These are phyloP conservation scores for Lactifluus subvellereus DNA, from an alignment of 768 basidiomycete genomes.

Conservation along the genomic window DNA sequence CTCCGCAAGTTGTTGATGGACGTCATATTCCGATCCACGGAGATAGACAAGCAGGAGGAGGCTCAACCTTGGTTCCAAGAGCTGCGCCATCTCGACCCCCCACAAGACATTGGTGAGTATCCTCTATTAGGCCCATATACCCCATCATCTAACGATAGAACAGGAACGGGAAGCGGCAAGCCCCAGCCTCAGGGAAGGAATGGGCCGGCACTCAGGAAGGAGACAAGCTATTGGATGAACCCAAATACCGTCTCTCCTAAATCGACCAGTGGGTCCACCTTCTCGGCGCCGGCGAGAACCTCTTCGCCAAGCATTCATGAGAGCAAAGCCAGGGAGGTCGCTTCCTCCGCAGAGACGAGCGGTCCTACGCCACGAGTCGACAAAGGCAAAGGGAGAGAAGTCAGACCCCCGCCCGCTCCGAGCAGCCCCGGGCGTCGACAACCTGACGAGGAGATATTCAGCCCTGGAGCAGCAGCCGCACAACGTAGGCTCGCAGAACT, in stretches of 20 bases:
- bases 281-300: neutral
- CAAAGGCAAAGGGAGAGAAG: conserved; percentile 5
- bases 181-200: neutral
- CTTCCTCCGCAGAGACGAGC: neutral
- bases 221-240: conserved; percentile 13
- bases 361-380: neutral
- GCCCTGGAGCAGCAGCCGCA: conserved; percentile 1
- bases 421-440: neutral
- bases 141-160: neutral
- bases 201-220: neutral
- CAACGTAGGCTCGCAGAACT: conserved; percentile 2
- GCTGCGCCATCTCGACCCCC: neutral
- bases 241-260: neutral
- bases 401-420: neutral
- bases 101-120: neutral
- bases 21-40: conserved; percentile 2
- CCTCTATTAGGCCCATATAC: no score
- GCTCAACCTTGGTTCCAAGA: neutral
- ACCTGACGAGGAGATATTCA: conserved; percentile 9
- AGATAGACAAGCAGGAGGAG: neutral
- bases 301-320: neutral
- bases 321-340: neutral
- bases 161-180: neutral
- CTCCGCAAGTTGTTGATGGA: conserved; percentile 5
- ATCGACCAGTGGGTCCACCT: neutral